phyloP scores from a whole-genome alignment of 768 basidiomycete genomes.

The Leccinum variicolor region DNA sequence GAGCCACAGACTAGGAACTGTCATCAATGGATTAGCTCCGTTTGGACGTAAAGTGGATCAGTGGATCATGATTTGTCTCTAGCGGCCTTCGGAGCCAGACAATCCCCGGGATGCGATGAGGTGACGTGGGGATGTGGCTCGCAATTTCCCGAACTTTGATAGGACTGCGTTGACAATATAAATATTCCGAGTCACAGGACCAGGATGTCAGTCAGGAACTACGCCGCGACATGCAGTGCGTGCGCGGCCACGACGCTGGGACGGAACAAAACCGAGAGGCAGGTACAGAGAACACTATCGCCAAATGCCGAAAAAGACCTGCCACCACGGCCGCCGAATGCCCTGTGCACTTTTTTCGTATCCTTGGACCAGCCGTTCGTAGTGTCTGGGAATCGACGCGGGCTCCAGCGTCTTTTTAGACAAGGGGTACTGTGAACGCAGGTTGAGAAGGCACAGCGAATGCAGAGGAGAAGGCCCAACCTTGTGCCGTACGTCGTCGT shows the following conservation, averaged over 20 bases:
- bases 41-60: background rate
- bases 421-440: slow-evolving; percentile 54
- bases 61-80: background rate
- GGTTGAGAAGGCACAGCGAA: slow-evolving; percentile 3
- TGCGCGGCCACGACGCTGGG: background rate
- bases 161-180: background rate
- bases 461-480: slow-evolving; percentile 29
- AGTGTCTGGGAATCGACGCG: slow-evolving; percentile 69
- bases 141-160: background rate
- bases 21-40: background rate
- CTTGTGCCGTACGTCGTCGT: slow-evolving; percentile 56
- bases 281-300: slow-evolving; percentile 10
- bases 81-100: background rate
- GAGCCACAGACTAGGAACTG: background rate
- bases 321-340: slow-evolving; percentile 82
- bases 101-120: background rate
- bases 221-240: background rate
- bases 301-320: slow-evolving; percentile 77
- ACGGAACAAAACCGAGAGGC: background rate
- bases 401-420: slow-evolving; percentile 64
- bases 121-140: background rate
- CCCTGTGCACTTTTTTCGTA: slow-evolving; percentile 74
- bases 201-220: background rate
- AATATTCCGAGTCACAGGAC: background rate
- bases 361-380: slow-evolving; percentile 68